Percentiles rank a stretch among this genome's conserved stretches.
These are phyloP conservation scores for Serendipita sp. DNA, from an alignment of 768 basidiomycete genomes.

Conservation along the genomic window DNA sequence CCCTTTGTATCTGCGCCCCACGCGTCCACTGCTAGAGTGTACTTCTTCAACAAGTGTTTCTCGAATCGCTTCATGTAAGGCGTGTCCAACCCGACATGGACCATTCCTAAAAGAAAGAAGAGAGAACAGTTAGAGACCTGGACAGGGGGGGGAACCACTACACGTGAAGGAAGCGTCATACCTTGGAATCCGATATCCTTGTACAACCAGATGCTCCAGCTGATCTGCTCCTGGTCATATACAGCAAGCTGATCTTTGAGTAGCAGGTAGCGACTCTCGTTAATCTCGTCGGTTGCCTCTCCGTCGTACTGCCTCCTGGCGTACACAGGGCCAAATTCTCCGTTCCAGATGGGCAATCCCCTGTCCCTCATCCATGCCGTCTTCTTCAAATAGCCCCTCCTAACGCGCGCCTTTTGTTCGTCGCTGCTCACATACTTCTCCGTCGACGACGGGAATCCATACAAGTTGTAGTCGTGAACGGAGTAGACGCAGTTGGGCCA, in stretches of 20 bases:
- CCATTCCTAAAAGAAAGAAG: constrained; percentile 20
- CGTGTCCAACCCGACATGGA: constrained; percentile 23
- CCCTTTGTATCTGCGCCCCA: constrained; percentile 24
- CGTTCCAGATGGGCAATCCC: constrained; percentile 58
- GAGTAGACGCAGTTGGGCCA: constrained; percentile 64
- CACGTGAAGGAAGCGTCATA: not conserved
- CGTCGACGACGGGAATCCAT: not conserved
- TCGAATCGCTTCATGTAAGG: constrained; percentile 27
- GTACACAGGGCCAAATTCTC: constrained; percentile 80
- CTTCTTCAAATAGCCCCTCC: constrained; percentile 54
- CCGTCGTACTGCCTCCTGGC: constrained; percentile 44
- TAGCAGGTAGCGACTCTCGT: constrained; percentile 46
- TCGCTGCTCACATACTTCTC: not conserved
- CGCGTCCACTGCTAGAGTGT: constrained; percentile 24
- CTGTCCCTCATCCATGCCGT: constrained; percentile 59
- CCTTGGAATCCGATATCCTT: constrained; percentile 29
- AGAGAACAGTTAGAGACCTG: not conserved
- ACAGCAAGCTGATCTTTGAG: constrained; percentile 51
- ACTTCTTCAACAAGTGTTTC: constrained; percentile 26
- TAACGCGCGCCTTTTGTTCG: constrained; percentile 25
- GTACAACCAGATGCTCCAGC: constrained; percentile 82
- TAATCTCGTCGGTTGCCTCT: constrained; percentile 45
- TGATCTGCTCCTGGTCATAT: constrained; percentile 20
- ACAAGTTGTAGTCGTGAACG: constrained; percentile 55
- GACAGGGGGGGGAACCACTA: too few relatives aligned